A percentile compares a stretch with the other conserved stretches of the same genome.
Conservation (phyloP, 1,284 basidiomycete genomes). For the Psilocybe mexicana region DNA sequence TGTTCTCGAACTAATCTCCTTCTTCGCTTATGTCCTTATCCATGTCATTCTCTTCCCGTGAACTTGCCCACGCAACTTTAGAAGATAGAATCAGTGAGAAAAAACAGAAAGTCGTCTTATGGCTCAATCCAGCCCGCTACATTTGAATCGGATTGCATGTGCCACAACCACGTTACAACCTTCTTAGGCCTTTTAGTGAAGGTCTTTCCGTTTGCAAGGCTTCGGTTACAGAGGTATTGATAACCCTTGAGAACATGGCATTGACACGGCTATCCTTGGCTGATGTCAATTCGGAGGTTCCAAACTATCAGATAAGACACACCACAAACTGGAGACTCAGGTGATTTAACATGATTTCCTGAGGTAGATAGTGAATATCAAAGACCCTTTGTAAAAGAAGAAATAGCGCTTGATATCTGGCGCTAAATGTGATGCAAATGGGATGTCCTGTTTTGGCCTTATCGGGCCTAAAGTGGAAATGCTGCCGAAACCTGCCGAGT, state of each 20-base stretch:
- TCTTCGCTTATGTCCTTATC: constrained; percentile 10
- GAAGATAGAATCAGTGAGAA: constrained; percentile 10
- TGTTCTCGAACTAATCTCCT: constrained; percentile 10
- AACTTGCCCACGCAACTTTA: constrained; percentile 11
- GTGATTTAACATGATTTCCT: too few relatives aligned
- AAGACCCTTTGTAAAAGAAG: background rate
- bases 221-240: background rate
- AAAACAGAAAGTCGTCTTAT: background rate
- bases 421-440: too few relatives aligned
- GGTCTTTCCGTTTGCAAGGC: background rate
- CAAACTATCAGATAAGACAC: too few relatives aligned
- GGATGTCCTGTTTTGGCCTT: background rate
- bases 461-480: too few relatives aligned
- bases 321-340: too few relatives aligned
- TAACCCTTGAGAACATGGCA: too few relatives aligned
- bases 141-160: constrained; percentile 10
- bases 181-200: too few relatives aligned
- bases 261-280: background rate
- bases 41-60: constrained; percentile 7
- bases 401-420: background rate
- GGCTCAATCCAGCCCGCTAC: constrained; percentile 1
- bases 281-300: background rate
- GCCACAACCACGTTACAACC: background rate
- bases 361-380: too few relatives aligned
- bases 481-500: too few relatives aligned